Evolutionary conservation across 768 basidiomycete genomes (phyloP).

Genomic region (Serendipita sp.): DNA sequence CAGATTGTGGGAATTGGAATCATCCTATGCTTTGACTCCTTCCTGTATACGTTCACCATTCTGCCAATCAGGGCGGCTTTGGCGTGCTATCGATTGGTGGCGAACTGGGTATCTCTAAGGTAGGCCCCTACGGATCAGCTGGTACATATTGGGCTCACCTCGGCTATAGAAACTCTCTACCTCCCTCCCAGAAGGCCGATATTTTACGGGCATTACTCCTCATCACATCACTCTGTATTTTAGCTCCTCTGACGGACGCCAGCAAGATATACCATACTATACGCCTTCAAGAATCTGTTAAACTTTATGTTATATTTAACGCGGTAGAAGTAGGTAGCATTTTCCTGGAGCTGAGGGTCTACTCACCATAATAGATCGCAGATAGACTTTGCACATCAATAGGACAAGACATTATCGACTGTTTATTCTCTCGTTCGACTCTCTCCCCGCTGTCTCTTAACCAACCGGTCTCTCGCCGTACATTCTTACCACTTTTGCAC

Average conservation of each 20-base stretch:
- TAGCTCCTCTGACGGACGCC: constrained; percentile 76
- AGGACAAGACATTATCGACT: constrained; percentile 94
- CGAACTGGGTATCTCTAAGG: constrained; percentile 18
- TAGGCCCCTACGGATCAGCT: constrained; percentile 21
- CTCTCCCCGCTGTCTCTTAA: constrained; percentile 54
- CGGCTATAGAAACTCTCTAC: constrained; percentile 27
- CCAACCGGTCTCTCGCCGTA: constrained; percentile 41
- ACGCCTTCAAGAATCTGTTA: constrained; percentile 95
- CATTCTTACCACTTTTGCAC: constrained; percentile 66
- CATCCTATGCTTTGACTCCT: constrained; percentile 87
- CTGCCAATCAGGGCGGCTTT: constrained; percentile 75
- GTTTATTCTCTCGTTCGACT: constrained; percentile 85
- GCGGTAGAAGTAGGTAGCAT: constrained; percentile 70
- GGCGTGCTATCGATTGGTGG: constrained; percentile 40
- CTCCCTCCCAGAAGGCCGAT: constrained; percentile 85
- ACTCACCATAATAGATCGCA: constrained; percentile 49
- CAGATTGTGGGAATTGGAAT: constrained; percentile 88
- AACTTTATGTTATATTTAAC: constrained; percentile 97
- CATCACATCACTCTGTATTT: constrained; percentile 49
- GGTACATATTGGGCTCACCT: constrained; percentile 17
- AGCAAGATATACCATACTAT: constrained; percentile 98
- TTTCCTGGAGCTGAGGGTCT: neutral
- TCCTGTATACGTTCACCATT: constrained; percentile 95
- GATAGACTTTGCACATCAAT: constrained; percentile 90
- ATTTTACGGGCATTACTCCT: constrained; percentile 70